Base-by-base conservation (phyloP, 495 filamentous ascomycete species). In the Hypomontagnella monticulosa region DNA sequence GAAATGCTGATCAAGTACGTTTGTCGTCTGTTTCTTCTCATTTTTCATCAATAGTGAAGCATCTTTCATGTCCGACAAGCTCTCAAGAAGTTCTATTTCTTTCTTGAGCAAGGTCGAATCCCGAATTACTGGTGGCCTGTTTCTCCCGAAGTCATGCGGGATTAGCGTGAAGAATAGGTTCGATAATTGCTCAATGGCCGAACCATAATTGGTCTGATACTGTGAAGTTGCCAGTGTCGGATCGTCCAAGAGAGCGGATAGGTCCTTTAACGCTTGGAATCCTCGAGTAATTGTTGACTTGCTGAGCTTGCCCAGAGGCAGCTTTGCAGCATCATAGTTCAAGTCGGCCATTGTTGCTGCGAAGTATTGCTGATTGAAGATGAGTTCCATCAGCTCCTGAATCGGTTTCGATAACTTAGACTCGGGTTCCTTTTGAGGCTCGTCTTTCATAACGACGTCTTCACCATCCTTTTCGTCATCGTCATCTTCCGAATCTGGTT, bases 291-390 rank as follows among this genome's bases (percentile, higher is more conserved):
- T 85, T 11, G 91, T 93, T 4, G 82, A 73, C 57, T 92, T 92
- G 75, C 89, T 90, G 15, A 97, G 83, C 64, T 95, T 93, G 10
- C 92, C 93, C 12, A 96, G 80, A 0, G 93, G 92, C 9, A 97
- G 75, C 71, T 95, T 95, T 43, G 86, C 76, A 0, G 84, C 84
- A 64, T 96, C 89, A 69, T 95, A 96, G 9, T 88, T 88, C 71
- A 95, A 79, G 2, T 83, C 81, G 1, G 79, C 75, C 85, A 96
- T 87, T 3, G 85, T 80, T 3, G 80, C 78, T n/a, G 81, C 72
- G 73, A 92, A 89, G 66, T 87, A 84, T 37, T 88, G 69, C 53
- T 84, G 78, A 67, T 95, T 93, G 82, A 97, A 97, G 59, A 97
- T 94, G 56, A 96, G 83, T 33, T 84, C 69, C 81, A 96, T 88